Conservation (phyloP, 306 rosid genomes). For the Trifolium fragiferum region DNA sequence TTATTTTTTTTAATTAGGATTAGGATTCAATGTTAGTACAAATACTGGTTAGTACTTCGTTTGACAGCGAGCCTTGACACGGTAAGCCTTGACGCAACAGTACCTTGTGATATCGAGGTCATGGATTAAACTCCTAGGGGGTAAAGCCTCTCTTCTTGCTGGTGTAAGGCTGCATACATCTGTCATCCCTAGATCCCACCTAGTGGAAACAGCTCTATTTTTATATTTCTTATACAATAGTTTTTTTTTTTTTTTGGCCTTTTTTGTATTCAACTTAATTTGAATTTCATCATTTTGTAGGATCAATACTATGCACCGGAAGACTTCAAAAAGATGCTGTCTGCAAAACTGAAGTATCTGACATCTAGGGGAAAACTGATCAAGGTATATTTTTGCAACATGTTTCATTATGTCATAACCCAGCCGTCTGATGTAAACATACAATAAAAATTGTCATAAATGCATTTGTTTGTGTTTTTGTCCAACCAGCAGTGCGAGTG, state of each 20-base stretch:
- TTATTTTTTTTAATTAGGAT: not conserved
- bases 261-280: slow-evolving; percentile 22
- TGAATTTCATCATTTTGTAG: slow-evolving; percentile 49
- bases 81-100: not conserved
- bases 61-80: not conserved
- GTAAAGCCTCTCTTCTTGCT: not conserved
- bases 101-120: not conserved
- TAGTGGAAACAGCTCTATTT: slow-evolving; percentile 3
- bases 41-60: not conserved
- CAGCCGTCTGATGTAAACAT: slow-evolving; percentile 18
- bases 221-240: slow-evolving; percentile 11
- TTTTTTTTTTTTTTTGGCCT: not conserved
- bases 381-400: slow-evolving; percentile 65
- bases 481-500: not conserved
- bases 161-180: not conserved
- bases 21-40: not conserved
- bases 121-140: not conserved
- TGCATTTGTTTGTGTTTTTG: slow-evolving; percentile 10
- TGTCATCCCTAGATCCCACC: not conserved
- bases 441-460: not conserved
- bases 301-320: slow-evolving; percentile 90
- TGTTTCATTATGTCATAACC: slow-evolving; percentile 26
- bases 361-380: slow-evolving; percentile 77
- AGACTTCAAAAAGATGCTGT: slow-evolving; percentile 80
- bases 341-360: slow-evolving; percentile 74